Evolutionary conservation across 2,329 filamentous ascomycete genomes (phyloP).

Genomic region (Alternaria postmessia): DNA sequence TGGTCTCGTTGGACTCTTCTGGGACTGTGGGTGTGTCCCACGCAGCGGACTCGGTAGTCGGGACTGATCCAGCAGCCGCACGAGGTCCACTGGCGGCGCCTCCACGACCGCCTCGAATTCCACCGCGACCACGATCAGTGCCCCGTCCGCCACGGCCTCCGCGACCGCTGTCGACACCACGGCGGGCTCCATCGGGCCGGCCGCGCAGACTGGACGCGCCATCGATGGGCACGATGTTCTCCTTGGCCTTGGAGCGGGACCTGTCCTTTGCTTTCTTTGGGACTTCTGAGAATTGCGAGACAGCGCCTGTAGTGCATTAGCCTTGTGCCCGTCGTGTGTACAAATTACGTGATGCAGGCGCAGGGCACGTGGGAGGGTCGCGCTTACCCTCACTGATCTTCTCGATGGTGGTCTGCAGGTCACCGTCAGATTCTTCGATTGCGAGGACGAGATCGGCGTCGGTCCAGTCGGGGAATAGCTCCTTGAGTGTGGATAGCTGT

Average conservation of each 20-base stretch:
- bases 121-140: constrained; percentile 64
- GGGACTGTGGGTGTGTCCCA: constrained; percentile 61
- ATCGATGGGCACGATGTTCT: constrained; percentile 62
- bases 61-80: constrained; percentile 64
- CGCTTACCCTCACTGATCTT: constrained; percentile 79
- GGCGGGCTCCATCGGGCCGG: constrained; percentile 33
- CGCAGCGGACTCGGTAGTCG: constrained; percentile 73
- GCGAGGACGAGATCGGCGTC: constrained; percentile 94
- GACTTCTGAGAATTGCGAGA: constrained; percentile 86
- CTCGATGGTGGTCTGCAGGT: constrained; percentile 74
- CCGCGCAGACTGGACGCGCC: constrained; percentile 48
- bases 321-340: constrained; percentile 13
- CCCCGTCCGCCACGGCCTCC: constrained; percentile 61
- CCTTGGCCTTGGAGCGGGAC: constrained; percentile 75
- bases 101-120: constrained; percentile 67
- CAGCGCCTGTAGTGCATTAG: constrained; percentile 64
- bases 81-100: constrained; percentile 70
- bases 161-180: constrained; percentile 49
- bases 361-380: constrained; percentile 3
- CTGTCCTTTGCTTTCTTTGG: constrained; percentile 75
- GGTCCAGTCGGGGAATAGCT: constrained; percentile 95
- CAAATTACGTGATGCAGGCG: neutral
- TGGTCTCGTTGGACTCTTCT: constrained; percentile 30
- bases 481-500: constrained; percentile 83
- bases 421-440: constrained; percentile 85